Base-by-base conservation (phyloP, 306 rosid species). In the Sophora flavescens region DNA sequence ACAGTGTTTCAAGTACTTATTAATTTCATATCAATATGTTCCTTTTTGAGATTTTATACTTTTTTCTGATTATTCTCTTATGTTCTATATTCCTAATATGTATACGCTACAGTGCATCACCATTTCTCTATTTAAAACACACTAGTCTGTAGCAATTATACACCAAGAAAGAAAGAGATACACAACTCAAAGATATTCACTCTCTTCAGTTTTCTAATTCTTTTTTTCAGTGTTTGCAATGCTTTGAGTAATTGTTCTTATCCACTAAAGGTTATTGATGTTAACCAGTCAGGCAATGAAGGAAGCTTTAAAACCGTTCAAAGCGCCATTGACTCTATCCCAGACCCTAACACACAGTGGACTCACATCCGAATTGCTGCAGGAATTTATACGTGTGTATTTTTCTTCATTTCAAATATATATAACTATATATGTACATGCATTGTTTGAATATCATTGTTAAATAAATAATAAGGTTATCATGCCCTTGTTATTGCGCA, bases 251-350 rank as follows among this genome's bases (percentile, higher is more conserved):
- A 41, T 41, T 79, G 83, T 53, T 30, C 70, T 33, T 12, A 13
- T 28, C 78, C 77, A 22, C 67, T 78, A 15, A 39, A 41, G 35
- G 51, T 68, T 26, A 63, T 63, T 32, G 2, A 17, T 6, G 74
- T 79, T 0, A 13, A 36, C 11, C 1, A n/a, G 4, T 26, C 71
- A 28, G 72, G 65, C 1, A 4, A 5, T 5, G 30, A 22, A 52
- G 78, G 30, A 28, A 41, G 13, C 8, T 63, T 72, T 68, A 63
- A 8, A 65, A 71, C 74, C 6, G 54, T 79, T 52, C 78, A 53
- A 79, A 32, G 68, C 0, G 83, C 83, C 57, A 68, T 78, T 61
- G n/a, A 70, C 1, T 70, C 71, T 22, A 28, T 78, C 14, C 77
- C 82, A 36, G 1, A 26, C 7, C 17, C 15, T 14, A 78, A 78